Evolutionary conservation across 2,329 filamentous ascomycete species (phyloP).

Genomic region (Fusarium haematococcum): DNA sequence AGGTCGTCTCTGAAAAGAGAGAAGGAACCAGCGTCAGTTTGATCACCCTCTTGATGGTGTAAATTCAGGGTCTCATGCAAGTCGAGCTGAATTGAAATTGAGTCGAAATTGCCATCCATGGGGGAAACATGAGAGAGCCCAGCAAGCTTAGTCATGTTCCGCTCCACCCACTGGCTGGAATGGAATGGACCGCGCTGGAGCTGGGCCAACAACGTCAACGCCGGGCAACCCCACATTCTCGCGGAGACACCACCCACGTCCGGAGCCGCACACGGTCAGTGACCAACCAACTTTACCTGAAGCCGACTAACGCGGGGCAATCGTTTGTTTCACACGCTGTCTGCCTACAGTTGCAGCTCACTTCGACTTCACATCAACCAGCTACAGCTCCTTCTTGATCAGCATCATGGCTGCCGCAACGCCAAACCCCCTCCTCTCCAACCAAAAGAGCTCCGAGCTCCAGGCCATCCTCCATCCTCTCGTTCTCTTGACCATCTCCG

Average conservation of each 20-base stretch:
- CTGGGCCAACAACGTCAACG: conserved; percentile 11
- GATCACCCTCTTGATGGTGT: background rate
- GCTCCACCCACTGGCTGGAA: conserved; percentile 4
- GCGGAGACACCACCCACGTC: background rate
- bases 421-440: conserved; percentile 71
- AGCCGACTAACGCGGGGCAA: conserved; percentile 27
- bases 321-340: conserved; percentile 7
- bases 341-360: conserved; percentile 4
- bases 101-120: background rate
- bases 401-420: conserved; percentile 60
- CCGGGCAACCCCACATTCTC: conserved; percentile 17
- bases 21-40: background rate
- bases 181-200: background rate
- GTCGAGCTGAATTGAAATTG: background rate
- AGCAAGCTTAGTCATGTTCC: conserved; percentile 6
- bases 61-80: background rate
- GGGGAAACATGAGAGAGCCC: background rate
- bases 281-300: conserved; percentile 1
- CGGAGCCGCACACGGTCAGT: background rate
- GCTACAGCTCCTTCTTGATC: background rate
- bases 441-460: conserved; percentile 77
- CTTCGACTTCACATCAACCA: background rate
- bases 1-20: background rate
- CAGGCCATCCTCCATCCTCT: conserved; percentile 91
- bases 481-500: conserved; percentile 94